Conservation (phyloP, 169 alveolate genomes). For the Toxoplasma gondii region DNA sequence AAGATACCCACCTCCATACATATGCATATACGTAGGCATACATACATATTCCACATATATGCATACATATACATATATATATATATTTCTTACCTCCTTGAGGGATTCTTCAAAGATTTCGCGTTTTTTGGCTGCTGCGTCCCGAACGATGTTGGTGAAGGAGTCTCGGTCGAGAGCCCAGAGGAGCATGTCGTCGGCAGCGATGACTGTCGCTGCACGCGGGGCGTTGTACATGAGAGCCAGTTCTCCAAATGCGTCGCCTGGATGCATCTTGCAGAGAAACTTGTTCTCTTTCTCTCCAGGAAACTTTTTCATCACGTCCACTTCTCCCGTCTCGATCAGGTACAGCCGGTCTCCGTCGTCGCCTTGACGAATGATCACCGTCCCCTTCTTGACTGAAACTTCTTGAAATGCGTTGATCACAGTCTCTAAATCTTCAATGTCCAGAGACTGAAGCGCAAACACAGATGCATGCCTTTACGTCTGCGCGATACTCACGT, state of each 20-base stretch:
- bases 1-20: too few species aligned
- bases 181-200: slow-evolving; percentile 80
- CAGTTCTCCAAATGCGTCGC: slow-evolving; percentile 94
- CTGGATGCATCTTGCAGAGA: slow-evolving; percentile 75
- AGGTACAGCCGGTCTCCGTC: slow-evolving; percentile 92
- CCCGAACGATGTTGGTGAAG: slow-evolving; percentile 90
- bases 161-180: slow-evolving; percentile 91
- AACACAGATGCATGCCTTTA: neutral
- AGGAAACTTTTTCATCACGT: slow-evolving; percentile 80
- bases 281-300: slow-evolving; percentile 77
- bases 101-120: slow-evolving; percentile 88
- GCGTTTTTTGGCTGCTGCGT: slow-evolving; percentile 88
- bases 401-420: slow-evolving; percentile 44
- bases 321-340: slow-evolving; percentile 90
- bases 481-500: neutral
- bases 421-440: slow-evolving; percentile 42
- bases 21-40: neutral
- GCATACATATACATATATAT: neutral
- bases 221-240: slow-evolving; percentile 92
- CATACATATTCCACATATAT: neutral
- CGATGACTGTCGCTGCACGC: slow-evolving; percentile 92
- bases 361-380: slow-evolving; percentile 87
- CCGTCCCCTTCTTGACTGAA: slow-evolving; percentile 40
- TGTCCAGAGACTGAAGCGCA: slow-evolving; percentile 18
- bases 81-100: slow-evolving; percentile 76